These are phyloP conservation scores for Sporothrix humicola DNA, from an alignment of 2,329 filamentous ascomycete species.

Conservation along the genomic window DNA sequence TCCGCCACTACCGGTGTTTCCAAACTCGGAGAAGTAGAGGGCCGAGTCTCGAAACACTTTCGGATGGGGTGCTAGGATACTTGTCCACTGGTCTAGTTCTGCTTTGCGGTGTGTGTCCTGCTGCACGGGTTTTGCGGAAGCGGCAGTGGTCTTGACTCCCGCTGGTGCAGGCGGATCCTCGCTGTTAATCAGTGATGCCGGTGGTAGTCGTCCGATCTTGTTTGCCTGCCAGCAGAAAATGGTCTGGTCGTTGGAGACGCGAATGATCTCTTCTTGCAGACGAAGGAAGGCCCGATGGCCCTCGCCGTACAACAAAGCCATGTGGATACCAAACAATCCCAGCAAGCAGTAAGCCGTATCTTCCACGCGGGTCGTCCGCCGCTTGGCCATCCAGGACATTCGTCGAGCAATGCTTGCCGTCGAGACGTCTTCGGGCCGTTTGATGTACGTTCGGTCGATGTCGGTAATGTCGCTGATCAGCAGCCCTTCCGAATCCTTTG, in stretches of 20 bases:
- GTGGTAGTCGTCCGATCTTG: not conserved
- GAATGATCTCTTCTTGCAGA: constrained; percentile 38
- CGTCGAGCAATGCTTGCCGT: constrained; percentile 34
- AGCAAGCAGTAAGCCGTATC: constrained; percentile 39
- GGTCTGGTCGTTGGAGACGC: constrained; percentile 35
- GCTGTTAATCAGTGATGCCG: not conserved
- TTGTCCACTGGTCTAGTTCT: constrained; percentile 34
- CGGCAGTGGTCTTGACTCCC: not conserved
- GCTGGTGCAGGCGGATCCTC: not conserved
- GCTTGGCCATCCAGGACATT: constrained; percentile 37
- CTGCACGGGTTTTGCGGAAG: not conserved
- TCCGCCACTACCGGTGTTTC: not conserved
- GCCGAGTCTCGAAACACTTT: constrained; percentile 32
- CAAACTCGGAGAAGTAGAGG: constrained; percentile 27
- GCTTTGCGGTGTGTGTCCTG: constrained; percentile 7
- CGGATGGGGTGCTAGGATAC: constrained; percentile 36
- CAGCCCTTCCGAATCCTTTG: constrained; percentile 36
- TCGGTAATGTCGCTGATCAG: constrained; percentile 37
- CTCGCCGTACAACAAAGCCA: constrained; percentile 39
- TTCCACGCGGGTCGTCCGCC: constrained; percentile 36
- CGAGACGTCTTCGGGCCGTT: not conserved
- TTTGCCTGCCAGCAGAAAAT: constrained; percentile 40
- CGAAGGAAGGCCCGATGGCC: constrained; percentile 36
- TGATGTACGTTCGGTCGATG: constrained; percentile 39
- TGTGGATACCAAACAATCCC: constrained; percentile 37